Evolutionary conservation across 352 stramenopile genomes (phyloP).

Genomic region (Globisporangium iwayamae): DNA sequence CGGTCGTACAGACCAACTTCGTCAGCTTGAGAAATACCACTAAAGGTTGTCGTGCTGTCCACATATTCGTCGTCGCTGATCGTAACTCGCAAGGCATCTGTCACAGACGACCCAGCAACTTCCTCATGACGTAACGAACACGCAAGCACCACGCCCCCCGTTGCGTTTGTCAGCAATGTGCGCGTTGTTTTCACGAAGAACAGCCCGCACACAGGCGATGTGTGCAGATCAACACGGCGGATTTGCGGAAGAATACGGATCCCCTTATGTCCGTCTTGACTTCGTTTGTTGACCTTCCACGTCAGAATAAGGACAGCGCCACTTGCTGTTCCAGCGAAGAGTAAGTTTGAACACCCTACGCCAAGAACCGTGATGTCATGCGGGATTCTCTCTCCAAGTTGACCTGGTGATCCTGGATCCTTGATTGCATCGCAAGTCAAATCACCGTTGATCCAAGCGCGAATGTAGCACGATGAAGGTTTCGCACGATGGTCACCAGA

Average conservation of each 20-base stretch:
- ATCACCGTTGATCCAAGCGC: slow-evolving; percentile 55
- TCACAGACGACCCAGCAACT: slow-evolving; percentile 3
- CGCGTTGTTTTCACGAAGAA: slow-evolving; percentile 30
- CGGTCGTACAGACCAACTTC: slow-evolving; percentile 60
- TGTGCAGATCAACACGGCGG: slow-evolving; percentile 47
- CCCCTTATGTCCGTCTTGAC: slow-evolving; percentile 17
- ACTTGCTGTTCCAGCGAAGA: slow-evolving; percentile 42
- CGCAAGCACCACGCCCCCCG: slow-evolving; percentile 38
- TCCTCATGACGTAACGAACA: slow-evolving; percentile 19
- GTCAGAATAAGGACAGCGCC: slow-evolving; percentile 45
- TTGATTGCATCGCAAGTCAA: slow-evolving; percentile 37
- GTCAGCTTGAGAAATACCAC: slow-evolving; percentile 42
- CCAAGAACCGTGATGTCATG: slow-evolving; percentile 45
- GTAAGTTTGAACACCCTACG: slow-evolving; percentile 30
- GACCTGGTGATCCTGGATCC: not conserved
- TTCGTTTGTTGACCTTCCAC: slow-evolving; percentile 36
- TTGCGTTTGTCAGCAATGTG: slow-evolving; percentile 39
- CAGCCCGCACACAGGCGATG: slow-evolving; percentile 34
- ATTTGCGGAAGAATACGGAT: slow-evolving; percentile 30
- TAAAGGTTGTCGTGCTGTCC: slow-evolving; percentile 17
- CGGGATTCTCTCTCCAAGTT: slow-evolving; percentile 20
- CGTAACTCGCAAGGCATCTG: slow-evolving; percentile 11
- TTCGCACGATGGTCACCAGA: not conserved
- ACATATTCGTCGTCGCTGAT: slow-evolving; percentile 12
- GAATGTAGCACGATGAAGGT: slow-evolving; percentile 23